Base-by-base conservation (phyloP, 1,284 basidiomycete genomes). In the Tylopilus microsporus region DNA sequence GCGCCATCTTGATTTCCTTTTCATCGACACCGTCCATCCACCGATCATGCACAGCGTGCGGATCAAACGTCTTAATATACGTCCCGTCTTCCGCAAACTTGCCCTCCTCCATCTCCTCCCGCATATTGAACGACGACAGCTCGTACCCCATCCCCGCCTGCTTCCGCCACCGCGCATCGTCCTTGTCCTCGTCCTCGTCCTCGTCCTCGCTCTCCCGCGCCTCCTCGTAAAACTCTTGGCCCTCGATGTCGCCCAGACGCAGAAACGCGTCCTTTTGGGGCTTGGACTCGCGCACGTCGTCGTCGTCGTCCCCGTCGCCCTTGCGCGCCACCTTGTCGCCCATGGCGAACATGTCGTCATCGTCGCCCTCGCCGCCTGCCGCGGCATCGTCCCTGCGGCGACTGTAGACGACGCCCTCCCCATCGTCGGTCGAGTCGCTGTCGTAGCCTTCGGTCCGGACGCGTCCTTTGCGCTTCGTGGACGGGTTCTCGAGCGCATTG, bases 91-190 rank as follows among this genome's bases (percentile, higher is more conserved):
- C 91, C 12, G 94, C 89, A 77, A 99, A 98, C 67, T 94, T 91
- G 39, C 97, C 97, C 72, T 97, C 92, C 68, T 92, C 87, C 89
- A 99, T 95, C 81, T 99, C 97, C 65, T 91, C 89, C 65, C 94
- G 91, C 97, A 99, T 98, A 74, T 99, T 98, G 83, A 99, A 99
- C 37, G 91, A 90, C 10, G 92, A 95, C 15, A 98, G 72, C 68
- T 95, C 91, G 73, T 80, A 94, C 1, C 95, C 97, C 94, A 97
- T 96, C 30, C 91, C 92, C 36, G 81, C 85, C 70, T 91, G 92
- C 75, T 83, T 85, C 70, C 81, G 75, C 67, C 86, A 79, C 70
- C 83, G 80, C 21, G 80, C 82, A 56, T 91, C 91, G 68, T 92
- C 91, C 67, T 94, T 90, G 66, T 91, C 89, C 64, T 85, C 87